These are phyloP conservation scores for Solanum paucissectum DNA, from an alignment of 257 asterid species.

Conservation along the genomic window DNA sequence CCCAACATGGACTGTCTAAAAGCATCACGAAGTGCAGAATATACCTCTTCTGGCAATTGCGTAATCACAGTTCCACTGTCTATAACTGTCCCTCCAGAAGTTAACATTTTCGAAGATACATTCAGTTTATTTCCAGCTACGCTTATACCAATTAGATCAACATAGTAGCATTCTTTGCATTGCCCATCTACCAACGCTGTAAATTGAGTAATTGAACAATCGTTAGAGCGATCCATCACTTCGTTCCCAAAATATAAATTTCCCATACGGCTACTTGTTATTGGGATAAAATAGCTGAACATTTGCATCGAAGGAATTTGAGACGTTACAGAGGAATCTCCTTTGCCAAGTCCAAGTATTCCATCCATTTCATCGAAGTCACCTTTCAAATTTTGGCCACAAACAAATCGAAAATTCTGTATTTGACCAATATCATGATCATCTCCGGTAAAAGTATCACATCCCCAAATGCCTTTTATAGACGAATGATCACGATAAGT, in stretches of 20 bases:
- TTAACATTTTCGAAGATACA: background rate
- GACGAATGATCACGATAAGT: rapidly evolving
- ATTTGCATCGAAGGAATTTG: background rate
- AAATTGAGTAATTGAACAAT: background rate
- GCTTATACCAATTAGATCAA: background rate
- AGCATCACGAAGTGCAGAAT: background rate
- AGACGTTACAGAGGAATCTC: background rate
- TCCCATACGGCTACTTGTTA: background rate
- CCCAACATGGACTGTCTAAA: background rate
- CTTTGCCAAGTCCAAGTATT: conserved; percentile 8
- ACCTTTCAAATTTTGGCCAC: background rate
- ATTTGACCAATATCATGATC: background rate
- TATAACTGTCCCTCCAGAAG: background rate
- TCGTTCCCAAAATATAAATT: background rate
- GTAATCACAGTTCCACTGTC: conserved; percentile 2
- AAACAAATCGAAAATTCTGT: background rate
- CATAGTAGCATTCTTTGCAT: background rate
- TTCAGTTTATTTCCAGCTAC: background rate
- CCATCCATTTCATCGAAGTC: background rate
- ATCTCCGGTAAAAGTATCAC: background rate
- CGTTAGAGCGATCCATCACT: background rate
- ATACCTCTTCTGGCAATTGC: background rate
- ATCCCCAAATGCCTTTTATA: background rate
- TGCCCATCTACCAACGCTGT: background rate
- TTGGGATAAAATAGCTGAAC: conserved; percentile 2